Evolutionary conservation across 495 filamentous ascomycete genomes (phyloP).

Genomic region (Penicillium desertorum): DNA sequence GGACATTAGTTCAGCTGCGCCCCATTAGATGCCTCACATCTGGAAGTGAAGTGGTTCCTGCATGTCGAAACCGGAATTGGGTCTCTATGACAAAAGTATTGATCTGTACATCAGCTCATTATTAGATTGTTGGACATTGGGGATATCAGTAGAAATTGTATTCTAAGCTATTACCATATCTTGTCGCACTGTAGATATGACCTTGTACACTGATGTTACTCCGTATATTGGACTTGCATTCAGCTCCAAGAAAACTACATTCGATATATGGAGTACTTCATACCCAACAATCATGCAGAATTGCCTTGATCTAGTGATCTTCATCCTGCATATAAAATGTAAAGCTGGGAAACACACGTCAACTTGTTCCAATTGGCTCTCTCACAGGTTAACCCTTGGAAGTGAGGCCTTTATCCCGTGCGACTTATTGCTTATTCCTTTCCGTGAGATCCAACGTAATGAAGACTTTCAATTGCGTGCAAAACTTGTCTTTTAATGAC

Average conservation of each 20-base stretch:
- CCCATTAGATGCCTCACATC: background rate
- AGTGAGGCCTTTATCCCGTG: background rate
- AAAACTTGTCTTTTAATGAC: background rate
- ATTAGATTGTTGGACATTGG: background rate
- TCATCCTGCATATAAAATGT: background rate
- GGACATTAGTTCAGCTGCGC: background rate
- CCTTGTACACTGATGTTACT: constrained; percentile 1
- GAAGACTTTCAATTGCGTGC: constrained; percentile 11
- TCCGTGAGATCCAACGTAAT: constrained; percentile 12
- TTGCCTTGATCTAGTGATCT: background rate
- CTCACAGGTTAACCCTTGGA: background rate
- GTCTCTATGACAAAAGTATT: constrained; percentile 8
- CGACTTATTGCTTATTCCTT: constrained; percentile 7
- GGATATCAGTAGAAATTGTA: background rate
- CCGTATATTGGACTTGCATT: background rate
- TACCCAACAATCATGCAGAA: constrained; percentile 3
- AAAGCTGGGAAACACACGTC: background rate
- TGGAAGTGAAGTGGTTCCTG: constrained; percentile 7
- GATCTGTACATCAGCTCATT: background rate
- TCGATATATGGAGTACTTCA: background rate
- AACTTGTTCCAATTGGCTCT: constrained; percentile 2
- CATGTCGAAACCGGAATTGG: background rate
- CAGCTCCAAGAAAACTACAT: background rate
- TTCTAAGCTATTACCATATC: background rate
- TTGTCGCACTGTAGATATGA: constrained; percentile 2